Evolutionary conservation across 352 stramenopile species (phyloP), one percentile per base, ranked within the genome.

Genomic region (Globisporangium sylvaticum): DNA sequence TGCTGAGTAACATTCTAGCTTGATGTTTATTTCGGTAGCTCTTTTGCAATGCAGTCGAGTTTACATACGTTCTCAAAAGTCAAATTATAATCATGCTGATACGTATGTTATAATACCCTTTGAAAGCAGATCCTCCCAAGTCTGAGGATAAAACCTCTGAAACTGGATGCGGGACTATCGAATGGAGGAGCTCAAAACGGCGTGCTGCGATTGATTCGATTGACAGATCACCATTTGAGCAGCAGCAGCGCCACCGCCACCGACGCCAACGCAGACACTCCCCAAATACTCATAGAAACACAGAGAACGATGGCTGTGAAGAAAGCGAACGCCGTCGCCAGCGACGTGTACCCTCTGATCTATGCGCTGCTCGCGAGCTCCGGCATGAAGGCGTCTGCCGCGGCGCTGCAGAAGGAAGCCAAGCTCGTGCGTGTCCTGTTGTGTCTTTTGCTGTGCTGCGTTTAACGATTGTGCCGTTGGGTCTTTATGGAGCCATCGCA

Each of bases 341-440:
- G 84, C 69, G 88, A 96, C 72, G 64, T 96, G 32, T 91, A 83
- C 66, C 86, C 88, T 63, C 67, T 93, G 12, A 77, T 96, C 15
- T 80, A 91, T 55, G 79, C 84, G 65, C 82, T 94, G 37, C 73
- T 96, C 61, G 72, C 58, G 18, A 65, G 68, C 69, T 71, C 77
- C n/a, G 88, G 88, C 15, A 79, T 96, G 61, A 89, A 91, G 67
- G 89, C 89, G 71, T 56, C 83, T 12, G 88, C 86, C 25, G 68
- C 81, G 24, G 76, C 82, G 42, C 64, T 96, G 59, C 68, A 77
- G 31, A 90, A 92, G 64, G 88, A 96, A 65, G 77, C 84, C 62
- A 90, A 92, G 53, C 62, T 94, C 66, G 74, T 90, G 61, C 70
- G 72, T 81, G 29, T 18, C 7, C 9, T 7, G 15, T 4, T 50